Base-by-base conservation (phyloP, 2,329 filamentous ascomycete genomes). In the Stagonosporopsis rhizophila region DNA sequence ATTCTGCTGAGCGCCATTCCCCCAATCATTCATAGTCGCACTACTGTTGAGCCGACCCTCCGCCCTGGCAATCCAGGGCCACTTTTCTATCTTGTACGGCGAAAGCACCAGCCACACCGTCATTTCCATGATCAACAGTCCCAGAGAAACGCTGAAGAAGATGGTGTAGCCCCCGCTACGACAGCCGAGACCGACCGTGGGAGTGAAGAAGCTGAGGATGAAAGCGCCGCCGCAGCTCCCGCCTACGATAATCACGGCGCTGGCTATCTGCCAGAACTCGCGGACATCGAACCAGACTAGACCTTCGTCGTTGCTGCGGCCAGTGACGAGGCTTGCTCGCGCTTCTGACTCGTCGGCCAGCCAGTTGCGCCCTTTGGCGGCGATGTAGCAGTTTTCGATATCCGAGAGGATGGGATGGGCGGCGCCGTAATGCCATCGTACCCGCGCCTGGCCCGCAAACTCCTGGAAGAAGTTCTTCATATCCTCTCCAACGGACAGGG, bases 161-260 rank as follows among this genome's bases (percentile, higher is more conserved):
- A 81, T 71, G n/a, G 76, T 70, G 54, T 81, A 81, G 3, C 77
- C 78, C 2, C 78, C 78, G 35, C 75, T 70, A 0, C 69, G 66
- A 28, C 68, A 80, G 0, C 78, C 78, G 0, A 81, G 66, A 1
- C 80, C 79, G 0, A 81, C 78, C 0, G 79, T 81, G 0, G 80
- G 80, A 0, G 79, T 81, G 58, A 74, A 78, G 58, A 68, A 81
- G 8, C 75, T 77, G 17, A 81, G 57, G 8, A 78, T 67, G 46
- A 79, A 80, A 0, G 78, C 75, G 2, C 77, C 77, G 4, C 71
- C 67, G 19, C 67, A 71, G 23, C 73, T 76, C 14, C 64, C 74
- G 6, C 58, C 64, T 3, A 81, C 74, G 23, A 79, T 75, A 2
- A 74, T 44, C 11, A 77, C 56, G 0, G 77, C 72, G 14, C 69